Percentiles rank a stretch among this genome's conserved stretches.
Evolutionary conservation across 2,329 filamentous ascomycete genomes (phyloP).

Genomic region (Colletotrichum filicis): DNA sequence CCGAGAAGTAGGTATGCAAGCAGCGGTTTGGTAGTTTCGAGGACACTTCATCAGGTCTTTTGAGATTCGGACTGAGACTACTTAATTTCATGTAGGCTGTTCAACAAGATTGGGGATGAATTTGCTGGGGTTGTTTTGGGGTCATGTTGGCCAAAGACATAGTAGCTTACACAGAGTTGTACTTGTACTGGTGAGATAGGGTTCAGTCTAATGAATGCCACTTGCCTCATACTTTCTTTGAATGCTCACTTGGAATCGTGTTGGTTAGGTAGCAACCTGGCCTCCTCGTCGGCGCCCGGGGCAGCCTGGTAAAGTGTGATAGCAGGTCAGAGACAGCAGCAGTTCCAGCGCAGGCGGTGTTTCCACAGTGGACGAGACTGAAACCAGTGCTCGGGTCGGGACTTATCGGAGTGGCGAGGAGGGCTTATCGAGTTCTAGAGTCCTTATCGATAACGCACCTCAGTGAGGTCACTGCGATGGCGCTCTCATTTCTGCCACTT

Average conservation of each 20-base stretch:
- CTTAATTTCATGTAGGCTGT: neutral
- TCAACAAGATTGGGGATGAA: neutral
- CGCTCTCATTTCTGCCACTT: constrained; percentile 30
- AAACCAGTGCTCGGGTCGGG: constrained; percentile 12
- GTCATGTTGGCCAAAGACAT: neutral
- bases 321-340: neutral
- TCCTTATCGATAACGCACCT: constrained; percentile 26
- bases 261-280: neutral
- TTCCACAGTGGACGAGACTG: constrained; percentile 19
- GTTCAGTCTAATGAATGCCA: constrained; percentile 21
- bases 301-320: neutral
- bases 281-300: neutral
- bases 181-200: constrained; percentile 23
- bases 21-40: too few species aligned
- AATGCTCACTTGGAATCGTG: neutral
- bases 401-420: constrained; percentile 31
- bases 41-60: too few species aligned
- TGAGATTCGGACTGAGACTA: neutral
- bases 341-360: neutral
- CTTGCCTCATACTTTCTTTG: constrained; percentile 11
- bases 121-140: neutral
- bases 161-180: constrained; percentile 14
- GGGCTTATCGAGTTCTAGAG: neutral
- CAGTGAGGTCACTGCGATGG: constrained; percentile 26
- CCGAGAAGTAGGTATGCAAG: constrained; percentile 1